Evolutionary conservation across 169 alveolate species (phyloP), one percentile per base, ranked within the genome.

Genomic region (Plasmodium knowlesi): DNA sequence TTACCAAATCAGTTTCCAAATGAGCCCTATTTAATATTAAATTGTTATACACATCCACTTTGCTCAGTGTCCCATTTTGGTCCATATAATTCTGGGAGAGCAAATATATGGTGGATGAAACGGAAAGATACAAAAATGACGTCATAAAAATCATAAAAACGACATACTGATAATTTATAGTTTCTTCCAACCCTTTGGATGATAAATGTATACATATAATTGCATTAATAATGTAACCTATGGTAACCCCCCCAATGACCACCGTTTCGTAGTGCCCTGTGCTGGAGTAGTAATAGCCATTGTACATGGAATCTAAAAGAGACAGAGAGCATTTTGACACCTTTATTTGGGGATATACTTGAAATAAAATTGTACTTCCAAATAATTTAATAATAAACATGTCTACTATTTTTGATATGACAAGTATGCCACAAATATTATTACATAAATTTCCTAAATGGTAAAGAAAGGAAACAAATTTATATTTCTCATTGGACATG

Each of bases 321-420:
- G 74, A n/a, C 37, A 83, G 43, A 32, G 93, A 85, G 30, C 93
- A 85, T 54, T 76, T 85, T 8, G 76, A 94, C n/a, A 95, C 43
- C 32, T 85, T 78, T 70, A 93, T 53, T 43, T 70, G 37, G 14
- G 97, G 97, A 70, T 96, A 93, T 3, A 96, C 76, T 93, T 95
- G 96, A 50, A 96, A 80, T 32, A 95, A 94, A 43, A 96, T 79
- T n/a, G 97, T 95, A 82, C 90, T 92, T 9, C 97, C 97, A 39
- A 92, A 71, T 39, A 74, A 50, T 83, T 92, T 91, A 74, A 96
- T 91, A 41, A 96, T 91, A 79, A 96, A 82, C 57, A 96, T 79
- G 72, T 96, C 97, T n/a, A 96, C 84, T 53, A 96, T 95, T 82
- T 94, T 96, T 61, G 97, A 84, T 84, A 95, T 92, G 37, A 94